These are phyloP conservation scores for Lichenothelia convexa DNA, from an alignment of 495 filamentous ascomycete genomes.

Conservation along the genomic window DNA sequence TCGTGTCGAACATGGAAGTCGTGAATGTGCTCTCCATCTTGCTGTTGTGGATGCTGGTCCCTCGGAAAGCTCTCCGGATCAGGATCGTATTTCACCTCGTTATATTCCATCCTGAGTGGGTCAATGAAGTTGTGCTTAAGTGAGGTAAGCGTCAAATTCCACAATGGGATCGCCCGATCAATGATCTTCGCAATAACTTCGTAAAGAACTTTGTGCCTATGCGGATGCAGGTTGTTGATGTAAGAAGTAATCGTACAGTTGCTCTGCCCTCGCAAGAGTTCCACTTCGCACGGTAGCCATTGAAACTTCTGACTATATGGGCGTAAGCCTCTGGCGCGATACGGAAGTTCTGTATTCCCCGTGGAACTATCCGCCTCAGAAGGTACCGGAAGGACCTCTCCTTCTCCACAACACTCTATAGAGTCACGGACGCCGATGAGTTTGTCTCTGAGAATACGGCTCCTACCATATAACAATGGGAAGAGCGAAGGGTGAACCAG, in stretches of 20 bases:
- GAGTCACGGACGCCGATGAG: constrained; percentile 27
- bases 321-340: no score
- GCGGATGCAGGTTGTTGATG: constrained; percentile 44
- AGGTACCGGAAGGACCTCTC: constrained; percentile 14
- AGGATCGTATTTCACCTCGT: no score
- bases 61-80: no score
- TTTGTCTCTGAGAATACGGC: constrained; percentile 25
- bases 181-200: constrained; percentile 31
- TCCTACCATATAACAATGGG: constrained; percentile 36
- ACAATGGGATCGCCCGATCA: constrained; percentile 30
- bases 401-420: constrained; percentile 22
- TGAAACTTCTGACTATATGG: no score
- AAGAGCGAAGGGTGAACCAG: constrained; percentile 44
- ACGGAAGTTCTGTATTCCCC: no score
- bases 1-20: no score
- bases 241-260: constrained; percentile 27
- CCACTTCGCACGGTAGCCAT: constrained; percentile 40
- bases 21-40: no score
- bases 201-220: constrained; percentile 29
- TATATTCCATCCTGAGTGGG: no score
- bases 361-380: no score
- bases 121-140: no score
- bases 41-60: no score
- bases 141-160: constrained; percentile 23
- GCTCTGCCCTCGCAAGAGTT: constrained; percentile 18